Base-by-base conservation (phyloP, 179 eudicot genomes). In the Silene noctiflora region DNA sequence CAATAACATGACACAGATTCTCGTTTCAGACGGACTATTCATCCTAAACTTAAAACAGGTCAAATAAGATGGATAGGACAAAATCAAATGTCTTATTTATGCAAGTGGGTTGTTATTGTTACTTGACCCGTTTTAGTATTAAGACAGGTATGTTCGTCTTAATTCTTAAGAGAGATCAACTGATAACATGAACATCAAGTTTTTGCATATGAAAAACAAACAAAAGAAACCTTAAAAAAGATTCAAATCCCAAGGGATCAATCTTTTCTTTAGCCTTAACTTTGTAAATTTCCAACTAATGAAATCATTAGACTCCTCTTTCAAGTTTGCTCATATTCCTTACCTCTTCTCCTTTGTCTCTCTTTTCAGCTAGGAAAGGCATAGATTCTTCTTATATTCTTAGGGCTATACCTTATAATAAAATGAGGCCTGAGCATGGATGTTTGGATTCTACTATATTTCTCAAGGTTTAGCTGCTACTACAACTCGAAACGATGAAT, bases 251-350 rank as follows among this genome's bases (percentile, higher is more conserved):
- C 84, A 84, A 83, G 67, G 77, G 79, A 83, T 72, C 82, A 76
- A 79, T 68, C 76, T 81, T 76, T 80, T 67, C 59, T 56, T 39
- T 63, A 27, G 3, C 27, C 82, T 89, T 44, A 51, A 71, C 64
- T 81, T 83, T 77, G 62, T 71, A 13, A 78, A 78, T 74, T 73
- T 83, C 77, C 83, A 83, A 83, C 89, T 78, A 86, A 75, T 81
- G 75, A 79, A 73, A 53, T 53, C 17, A 53, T 53, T 89, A 78
- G 87, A 88, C 95, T 88, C 91, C 72, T 82, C 75, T 67, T 84
- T 85, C 86, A 92, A 92, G 97, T 90, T 86, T 85, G 77, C 95
- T 86, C 58, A 79, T 90, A 91, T 90, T 92, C 93, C 81, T 80
- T 78, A 76, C 86, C 84, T 78, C 83, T 76, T 77, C 83, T 77